Evolutionary conservation across 2,329 filamentous ascomycete species (phyloP).

Genomic region (Myriosclerotinia curreyana): DNA sequence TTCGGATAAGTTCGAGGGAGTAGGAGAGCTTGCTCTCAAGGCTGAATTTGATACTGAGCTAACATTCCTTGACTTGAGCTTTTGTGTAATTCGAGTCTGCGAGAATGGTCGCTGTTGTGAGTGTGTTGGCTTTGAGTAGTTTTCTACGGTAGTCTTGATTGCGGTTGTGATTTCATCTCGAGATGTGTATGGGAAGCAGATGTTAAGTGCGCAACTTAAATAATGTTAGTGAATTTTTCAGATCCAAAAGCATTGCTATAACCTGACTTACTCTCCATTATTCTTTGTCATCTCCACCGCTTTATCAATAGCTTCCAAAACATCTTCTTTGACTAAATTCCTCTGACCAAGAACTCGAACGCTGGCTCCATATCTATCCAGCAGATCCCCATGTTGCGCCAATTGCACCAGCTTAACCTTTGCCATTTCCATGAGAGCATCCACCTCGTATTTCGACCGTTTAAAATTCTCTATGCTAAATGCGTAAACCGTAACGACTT

Average conservation of each 20-base stretch:
- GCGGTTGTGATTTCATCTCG: constrained; percentile 92
- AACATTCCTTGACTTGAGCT: constrained; percentile 69
- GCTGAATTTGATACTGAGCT: constrained; percentile 26
- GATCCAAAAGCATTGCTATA: background rate
- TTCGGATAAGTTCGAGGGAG: constrained; percentile 44
- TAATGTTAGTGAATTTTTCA: background rate
- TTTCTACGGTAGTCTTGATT: constrained; percentile 80
- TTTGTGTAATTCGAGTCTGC: constrained; percentile 80
- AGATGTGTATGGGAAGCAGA: constrained; percentile 97
- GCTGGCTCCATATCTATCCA: constrained; percentile 87
- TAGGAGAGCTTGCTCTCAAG: constrained; percentile 47
- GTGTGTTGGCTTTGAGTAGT: constrained; percentile 73
- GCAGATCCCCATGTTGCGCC: constrained; percentile 85
- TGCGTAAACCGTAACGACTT: constrained; percentile 95
- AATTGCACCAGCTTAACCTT: constrained; percentile 92
- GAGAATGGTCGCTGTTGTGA: constrained; percentile 73
- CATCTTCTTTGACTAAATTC: constrained; percentile 79
- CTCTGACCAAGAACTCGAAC: constrained; percentile 83
- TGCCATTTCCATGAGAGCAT: constrained; percentile 95
- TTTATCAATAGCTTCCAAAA: constrained; percentile 81
- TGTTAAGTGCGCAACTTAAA: constrained; percentile 68
- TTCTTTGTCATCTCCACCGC: constrained; percentile 83
- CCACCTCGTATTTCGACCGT: constrained; percentile 91
- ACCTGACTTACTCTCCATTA: constrained; percentile 66
- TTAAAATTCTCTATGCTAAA: constrained; percentile 99